Evolutionary conservation across 179 eudicot species (phyloP).

Genomic region (Corrigiola litoralis): DNA sequence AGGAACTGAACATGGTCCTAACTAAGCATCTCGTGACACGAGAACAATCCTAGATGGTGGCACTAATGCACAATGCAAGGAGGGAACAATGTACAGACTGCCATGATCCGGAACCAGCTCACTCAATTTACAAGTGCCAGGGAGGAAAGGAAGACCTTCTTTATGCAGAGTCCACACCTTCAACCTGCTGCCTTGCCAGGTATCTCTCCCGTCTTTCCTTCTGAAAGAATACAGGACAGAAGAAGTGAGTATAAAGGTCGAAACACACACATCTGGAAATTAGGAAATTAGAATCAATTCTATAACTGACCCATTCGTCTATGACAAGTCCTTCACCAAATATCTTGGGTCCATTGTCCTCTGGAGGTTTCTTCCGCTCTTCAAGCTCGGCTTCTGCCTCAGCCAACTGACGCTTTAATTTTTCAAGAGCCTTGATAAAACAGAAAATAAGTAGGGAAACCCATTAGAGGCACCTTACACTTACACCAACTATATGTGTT

Average conservation of each 20-base stretch:
- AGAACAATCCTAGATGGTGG: conserved; percentile 7
- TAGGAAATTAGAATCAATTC: neutral
- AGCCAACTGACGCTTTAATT: conserved; percentile 42
- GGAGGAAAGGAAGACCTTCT: neutral
- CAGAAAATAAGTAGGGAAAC: neutral
- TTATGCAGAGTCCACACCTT: conserved; percentile 40
- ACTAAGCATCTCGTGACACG: conserved; percentile 6
- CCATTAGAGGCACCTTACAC: neutral
- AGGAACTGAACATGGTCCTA: conserved; percentile 7
- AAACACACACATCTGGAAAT: no score
- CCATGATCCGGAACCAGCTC: neutral
- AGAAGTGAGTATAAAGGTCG: neutral
- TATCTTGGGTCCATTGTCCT: conserved; percentile 43
- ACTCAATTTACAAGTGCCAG: neutral
- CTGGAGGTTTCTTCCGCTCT: conserved; percentile 43
- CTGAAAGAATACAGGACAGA: conserved; percentile 21
- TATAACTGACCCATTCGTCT: conserved; percentile 44
- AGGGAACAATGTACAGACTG: neutral
- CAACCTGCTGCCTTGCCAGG: conserved; percentile 47
- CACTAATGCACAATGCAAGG: neutral
- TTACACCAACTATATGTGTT: neutral
- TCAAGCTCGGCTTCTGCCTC: conserved; percentile 51
- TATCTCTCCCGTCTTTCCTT: conserved; percentile 51
- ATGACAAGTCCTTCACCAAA: conserved; percentile 53
- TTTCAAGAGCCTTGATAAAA: conserved; percentile 37